Conservation (phyloP, 441 rosid genomes). For the Omphalea diandra region DNA sequence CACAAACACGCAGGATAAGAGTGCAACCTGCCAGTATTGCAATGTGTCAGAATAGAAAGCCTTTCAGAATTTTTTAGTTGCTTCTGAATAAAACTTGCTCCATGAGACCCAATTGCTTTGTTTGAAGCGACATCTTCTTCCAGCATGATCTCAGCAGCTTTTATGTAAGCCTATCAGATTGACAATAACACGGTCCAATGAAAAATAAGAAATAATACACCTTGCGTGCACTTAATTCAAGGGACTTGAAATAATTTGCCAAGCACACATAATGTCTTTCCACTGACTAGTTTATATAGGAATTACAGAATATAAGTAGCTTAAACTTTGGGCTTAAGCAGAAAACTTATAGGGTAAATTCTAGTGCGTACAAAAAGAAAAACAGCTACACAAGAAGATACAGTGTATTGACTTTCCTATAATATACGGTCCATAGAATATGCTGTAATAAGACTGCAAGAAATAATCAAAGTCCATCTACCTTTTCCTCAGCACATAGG, state of each 20-base stretch:
- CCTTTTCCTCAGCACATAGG: too few species aligned
- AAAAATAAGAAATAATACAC: neutral
- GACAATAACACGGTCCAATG: constrained; percentile 8
- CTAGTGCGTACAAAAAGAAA: too few species aligned
- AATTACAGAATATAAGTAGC: too few species aligned
- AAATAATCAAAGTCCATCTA: neutral
- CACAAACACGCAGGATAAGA: neutral
- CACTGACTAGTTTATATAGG: too few species aligned
- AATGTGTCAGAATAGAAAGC: constrained; percentile 80
- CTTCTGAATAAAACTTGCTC: constrained; percentile 54
- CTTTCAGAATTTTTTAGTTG: constrained; percentile 37
- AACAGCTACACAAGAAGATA: too few species aligned
- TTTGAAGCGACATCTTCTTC: constrained; percentile 87
- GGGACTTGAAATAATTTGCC: too few species aligned
- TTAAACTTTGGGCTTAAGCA: too few species aligned
- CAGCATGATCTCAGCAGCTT: constrained; percentile 86
- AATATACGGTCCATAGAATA: too few species aligned
- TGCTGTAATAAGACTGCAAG: neutral
- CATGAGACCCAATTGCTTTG: constrained; percentile 71
- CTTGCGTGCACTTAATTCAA: neutral
- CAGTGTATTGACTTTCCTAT: too few species aligned
- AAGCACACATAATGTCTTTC: too few species aligned
- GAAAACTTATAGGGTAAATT: too few species aligned
- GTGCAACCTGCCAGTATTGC: constrained; percentile 90
- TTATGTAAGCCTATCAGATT: constrained; percentile 54